Conservation (phyloP, 371 early-diverging fungal genomes). For the Syncephalastrum monosporum region DNA sequence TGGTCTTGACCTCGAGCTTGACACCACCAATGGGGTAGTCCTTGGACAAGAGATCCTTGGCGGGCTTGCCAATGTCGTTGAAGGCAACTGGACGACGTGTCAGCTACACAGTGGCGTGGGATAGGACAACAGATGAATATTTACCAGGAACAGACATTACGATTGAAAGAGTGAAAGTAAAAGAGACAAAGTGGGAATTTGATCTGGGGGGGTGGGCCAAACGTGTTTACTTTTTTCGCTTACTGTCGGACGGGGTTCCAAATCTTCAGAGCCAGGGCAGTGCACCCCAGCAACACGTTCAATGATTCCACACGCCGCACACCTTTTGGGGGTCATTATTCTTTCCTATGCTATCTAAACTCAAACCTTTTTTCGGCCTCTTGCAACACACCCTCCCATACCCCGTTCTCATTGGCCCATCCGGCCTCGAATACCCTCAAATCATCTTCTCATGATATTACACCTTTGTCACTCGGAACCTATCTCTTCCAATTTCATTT, state of each 20-base stretch:
- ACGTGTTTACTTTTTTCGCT: background rate
- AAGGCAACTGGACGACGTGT: constrained; percentile 55
- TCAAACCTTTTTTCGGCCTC: too few species aligned
- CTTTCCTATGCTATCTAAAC: too few species aligned
- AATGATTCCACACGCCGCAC: too few species aligned
- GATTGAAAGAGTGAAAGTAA: constrained; percentile 7
- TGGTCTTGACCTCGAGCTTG: constrained; percentile 97
- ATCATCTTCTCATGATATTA: too few species aligned
- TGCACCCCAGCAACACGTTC: too few species aligned
- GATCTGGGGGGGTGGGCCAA: background rate
- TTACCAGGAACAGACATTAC: constrained; percentile 27
- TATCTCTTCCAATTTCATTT: background rate
- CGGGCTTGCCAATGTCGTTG: constrained; percentile 93
- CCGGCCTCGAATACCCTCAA: too few species aligned
- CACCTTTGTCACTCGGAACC: background rate
- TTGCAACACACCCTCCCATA: too few species aligned
- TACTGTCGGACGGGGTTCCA: too few species aligned
- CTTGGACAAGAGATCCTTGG: constrained; percentile 94
- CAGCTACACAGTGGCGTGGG: too few species aligned
- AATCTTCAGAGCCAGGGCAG: too few species aligned
- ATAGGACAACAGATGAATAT: background rate
- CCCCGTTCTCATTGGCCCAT: too few species aligned
- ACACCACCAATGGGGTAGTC: constrained; percentile 93
- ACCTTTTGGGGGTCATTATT: too few species aligned
- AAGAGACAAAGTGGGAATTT: constrained; percentile 3